A percentile compares a stretch with the other conserved stretches of the same genome.
Evolutionary conservation across 306 rosid species (phyloP).

Genomic region (Cyamopsis tetragonoloba): DNA sequence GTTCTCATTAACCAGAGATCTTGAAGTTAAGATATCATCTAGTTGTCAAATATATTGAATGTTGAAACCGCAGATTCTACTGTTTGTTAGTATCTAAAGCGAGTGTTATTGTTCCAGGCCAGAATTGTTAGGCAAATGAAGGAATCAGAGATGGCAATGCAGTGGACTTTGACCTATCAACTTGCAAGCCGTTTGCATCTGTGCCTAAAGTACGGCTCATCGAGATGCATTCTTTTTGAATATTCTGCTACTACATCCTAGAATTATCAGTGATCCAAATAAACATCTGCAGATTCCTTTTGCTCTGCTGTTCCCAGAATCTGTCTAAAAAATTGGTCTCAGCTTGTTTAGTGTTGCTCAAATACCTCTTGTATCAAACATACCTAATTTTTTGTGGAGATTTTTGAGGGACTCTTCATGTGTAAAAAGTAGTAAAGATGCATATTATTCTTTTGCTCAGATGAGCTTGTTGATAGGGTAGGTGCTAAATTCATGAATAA

Average conservation of each 20-base stretch:
- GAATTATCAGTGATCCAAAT: slow-evolving; percentile 36
- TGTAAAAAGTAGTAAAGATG: slow-evolving; percentile 16
- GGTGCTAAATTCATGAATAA: not conserved
- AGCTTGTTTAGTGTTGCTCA: not conserved
- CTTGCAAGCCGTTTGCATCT: slow-evolving; percentile 74
- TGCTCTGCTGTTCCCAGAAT: not conserved
- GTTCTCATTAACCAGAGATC: not conserved
- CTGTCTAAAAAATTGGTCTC: not conserved
- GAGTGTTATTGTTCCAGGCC: slow-evolving; percentile 43
- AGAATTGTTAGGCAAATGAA: slow-evolving; percentile 85
- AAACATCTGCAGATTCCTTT: not conserved
- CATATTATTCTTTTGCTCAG: slow-evolving; percentile 46
- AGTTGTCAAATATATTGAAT: not conserved
- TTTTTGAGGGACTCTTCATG: not conserved
- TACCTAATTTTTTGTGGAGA: not conserved
- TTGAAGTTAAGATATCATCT: not conserved
- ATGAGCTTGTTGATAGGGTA: slow-evolving; percentile 43
- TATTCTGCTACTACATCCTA: slow-evolving; percentile 70
- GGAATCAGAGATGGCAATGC: slow-evolving; percentile 89
- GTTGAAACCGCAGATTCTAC: not conserved
- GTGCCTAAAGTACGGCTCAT: slow-evolving; percentile 69
- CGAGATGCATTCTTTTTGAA: slow-evolving; percentile 68
- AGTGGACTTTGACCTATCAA: slow-evolving; percentile 87
- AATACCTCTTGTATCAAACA: not conserved
- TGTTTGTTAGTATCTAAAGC: not conserved